These are phyloP conservation scores for Trichoderma brevicompactum DNA, from an alignment of 2,329 filamentous ascomycete genomes.

Conservation along the genomic window DNA sequence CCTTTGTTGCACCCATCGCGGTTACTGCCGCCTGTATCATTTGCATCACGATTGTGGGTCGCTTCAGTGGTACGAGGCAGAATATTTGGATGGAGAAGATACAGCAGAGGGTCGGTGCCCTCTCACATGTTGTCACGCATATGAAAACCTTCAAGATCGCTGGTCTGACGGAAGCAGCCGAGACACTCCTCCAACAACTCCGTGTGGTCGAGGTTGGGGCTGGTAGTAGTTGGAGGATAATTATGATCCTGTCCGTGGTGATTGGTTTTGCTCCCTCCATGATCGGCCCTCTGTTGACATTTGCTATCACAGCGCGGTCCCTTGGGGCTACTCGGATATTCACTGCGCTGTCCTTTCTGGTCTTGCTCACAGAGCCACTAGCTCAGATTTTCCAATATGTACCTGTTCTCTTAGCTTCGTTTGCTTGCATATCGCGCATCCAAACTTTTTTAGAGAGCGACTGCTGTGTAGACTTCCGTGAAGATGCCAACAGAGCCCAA, in stretches of 20 bases:
- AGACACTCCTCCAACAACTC: conserved; percentile 38
- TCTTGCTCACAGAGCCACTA: conserved; percentile 43
- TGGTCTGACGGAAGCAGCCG: conserved; percentile 37
- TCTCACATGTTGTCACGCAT: conserved; percentile 39
- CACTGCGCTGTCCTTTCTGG: conserved; percentile 42
- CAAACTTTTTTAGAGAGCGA: conserved; percentile 45
- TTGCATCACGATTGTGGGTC: conserved; percentile 24
- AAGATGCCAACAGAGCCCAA: background rate
- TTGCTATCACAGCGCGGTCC: conserved; percentile 37
- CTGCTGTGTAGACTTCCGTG: conserved; percentile 35
- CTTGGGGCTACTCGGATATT: conserved; percentile 41
- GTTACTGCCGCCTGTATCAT: conserved; percentile 43
- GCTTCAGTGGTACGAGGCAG: conserved; percentile 34
- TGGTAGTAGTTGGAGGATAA: conserved; percentile 37
- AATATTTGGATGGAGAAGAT: conserved; percentile 44
- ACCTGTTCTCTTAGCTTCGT: conserved; percentile 39
- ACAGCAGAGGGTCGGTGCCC: conserved; percentile 42
- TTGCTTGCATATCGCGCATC: conserved; percentile 43
- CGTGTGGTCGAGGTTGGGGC: conserved; percentile 39
- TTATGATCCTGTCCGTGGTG: conserved; percentile 34
- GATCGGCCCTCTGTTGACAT: conserved; percentile 43
- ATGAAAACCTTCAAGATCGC: conserved; percentile 44
- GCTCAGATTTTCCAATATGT: conserved; percentile 41
- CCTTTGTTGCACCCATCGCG: conserved; percentile 53
- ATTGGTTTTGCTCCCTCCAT: conserved; percentile 43